A percentile compares a stretch with the other conserved stretches of the same genome.
phyloP scores from a whole-genome alignment of 2,329 filamentous ascomycete species.

The Aspergillus texensis region DNA sequence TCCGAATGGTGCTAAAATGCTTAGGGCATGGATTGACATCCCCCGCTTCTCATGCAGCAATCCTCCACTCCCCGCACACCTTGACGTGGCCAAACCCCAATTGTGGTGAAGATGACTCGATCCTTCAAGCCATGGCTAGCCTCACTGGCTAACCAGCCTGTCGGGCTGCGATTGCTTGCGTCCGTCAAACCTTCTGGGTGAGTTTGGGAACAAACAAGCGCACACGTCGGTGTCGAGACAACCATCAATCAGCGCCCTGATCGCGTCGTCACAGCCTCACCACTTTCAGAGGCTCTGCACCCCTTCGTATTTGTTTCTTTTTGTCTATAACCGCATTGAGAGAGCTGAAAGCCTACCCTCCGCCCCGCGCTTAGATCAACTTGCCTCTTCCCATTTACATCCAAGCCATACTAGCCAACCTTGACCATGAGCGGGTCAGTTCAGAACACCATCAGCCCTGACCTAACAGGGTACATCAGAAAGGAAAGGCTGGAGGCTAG shows the following conservation, averaged over 20 bases:
- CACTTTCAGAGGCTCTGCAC: neutral
- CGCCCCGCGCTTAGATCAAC: neutral
- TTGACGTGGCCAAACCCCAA: neutral
- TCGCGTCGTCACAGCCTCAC: neutral
- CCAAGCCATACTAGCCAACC: neutral
- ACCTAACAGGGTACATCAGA: conserved; percentile 14
- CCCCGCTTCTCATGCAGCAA: neutral
- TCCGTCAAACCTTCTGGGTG: neutral
- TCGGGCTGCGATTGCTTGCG: neutral
- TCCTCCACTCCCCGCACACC: neutral
- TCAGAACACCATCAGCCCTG: conserved; percentile 9
- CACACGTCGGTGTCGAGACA: neutral
- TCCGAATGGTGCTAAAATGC: neutral
- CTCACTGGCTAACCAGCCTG: neutral
- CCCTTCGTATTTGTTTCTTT: neutral
- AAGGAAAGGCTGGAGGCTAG: conserved; percentile 11
- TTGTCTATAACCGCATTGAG: neutral
- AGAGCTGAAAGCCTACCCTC: neutral
- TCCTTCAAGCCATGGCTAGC: neutral
- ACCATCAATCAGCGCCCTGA: neutral
- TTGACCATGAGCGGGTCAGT: neutral
- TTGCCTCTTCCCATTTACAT: neutral
- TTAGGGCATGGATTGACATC: neutral
- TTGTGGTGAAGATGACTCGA: neutral
- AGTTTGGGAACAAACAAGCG: neutral